Conservation (phyloP, 352 stramenopile species). For the Phytophthora macrochlamydospora region DNA sequence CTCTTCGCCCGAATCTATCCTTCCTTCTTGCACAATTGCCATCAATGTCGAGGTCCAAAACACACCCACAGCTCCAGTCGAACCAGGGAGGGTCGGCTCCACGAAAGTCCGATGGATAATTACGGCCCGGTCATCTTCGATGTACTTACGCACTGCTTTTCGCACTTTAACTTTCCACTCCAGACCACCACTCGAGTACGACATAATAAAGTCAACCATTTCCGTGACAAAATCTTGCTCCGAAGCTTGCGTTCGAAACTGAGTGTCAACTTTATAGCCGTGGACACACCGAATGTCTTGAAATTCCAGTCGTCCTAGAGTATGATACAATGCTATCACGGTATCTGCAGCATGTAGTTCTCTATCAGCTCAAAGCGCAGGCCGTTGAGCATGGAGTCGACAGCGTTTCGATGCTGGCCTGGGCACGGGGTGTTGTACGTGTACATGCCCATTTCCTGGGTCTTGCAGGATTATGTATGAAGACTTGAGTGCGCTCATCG, state of each 20-base stretch:
- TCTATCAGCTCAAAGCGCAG: constrained; percentile 27
- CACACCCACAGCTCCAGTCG: neutral
- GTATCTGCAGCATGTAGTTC: constrained; percentile 5
- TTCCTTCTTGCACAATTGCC: neutral
- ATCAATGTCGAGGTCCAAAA: neutral
- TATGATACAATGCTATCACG: neutral
- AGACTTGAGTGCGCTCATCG: constrained; percentile 2
- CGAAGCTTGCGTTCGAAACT: constrained; percentile 11
- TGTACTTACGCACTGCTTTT: constrained; percentile 20
- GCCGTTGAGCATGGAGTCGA: constrained; percentile 8
- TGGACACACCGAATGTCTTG: constrained; percentile 1
- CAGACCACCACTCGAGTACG: neutral
- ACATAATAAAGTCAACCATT: constrained; percentile 7
- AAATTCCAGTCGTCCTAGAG: constrained; percentile 7
- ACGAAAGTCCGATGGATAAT: constrained; percentile 9
- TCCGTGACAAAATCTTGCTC: constrained; percentile 9
- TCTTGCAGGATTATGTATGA: constrained; percentile 22
- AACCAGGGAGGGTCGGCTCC: neutral
- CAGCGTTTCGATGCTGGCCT: constrained; percentile 13
- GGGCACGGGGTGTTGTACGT: constrained; percentile 14
- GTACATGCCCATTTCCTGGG: constrained; percentile 8
- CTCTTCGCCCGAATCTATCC: neutral
- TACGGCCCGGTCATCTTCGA: constrained; percentile 9
- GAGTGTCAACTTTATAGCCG: constrained; percentile 5
- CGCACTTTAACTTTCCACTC: constrained; percentile 4